Evolutionary conservation across 1,284 basidiomycete species (phyloP).

Genomic region (Cutaneotrichosporon sp.): DNA sequence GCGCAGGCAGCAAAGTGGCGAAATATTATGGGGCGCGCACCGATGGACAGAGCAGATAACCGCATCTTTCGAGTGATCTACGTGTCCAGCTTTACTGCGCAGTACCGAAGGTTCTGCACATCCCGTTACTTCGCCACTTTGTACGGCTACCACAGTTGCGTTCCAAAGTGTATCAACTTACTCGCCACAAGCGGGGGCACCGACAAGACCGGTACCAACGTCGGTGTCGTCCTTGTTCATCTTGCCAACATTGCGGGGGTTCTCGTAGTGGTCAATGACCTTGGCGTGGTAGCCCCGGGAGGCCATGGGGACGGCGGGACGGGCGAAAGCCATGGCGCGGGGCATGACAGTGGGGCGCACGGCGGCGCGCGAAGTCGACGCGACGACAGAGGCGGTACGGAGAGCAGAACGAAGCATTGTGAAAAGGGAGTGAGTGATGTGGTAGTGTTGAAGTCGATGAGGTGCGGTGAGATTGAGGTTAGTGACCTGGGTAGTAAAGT

Average conservation of each 20-base stretch:
- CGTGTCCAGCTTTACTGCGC: too few species aligned
- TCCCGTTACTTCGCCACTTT: too few species aligned
- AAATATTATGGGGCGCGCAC: too few species aligned
- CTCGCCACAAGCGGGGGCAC: conserved; percentile 58
- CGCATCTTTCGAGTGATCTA: too few species aligned
- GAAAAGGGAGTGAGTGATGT: background rate
- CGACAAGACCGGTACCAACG: conserved; percentile 93
- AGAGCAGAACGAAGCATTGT: conserved; percentile 30
- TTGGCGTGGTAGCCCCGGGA: conserved; percentile 79
- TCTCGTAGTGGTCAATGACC: conserved; percentile 93
- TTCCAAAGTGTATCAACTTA: too few species aligned
- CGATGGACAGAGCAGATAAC: too few species aligned
- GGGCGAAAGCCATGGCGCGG: conserved; percentile 5
- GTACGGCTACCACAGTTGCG: too few species aligned
- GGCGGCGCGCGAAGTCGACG: conserved; percentile 26
- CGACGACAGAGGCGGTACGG: conserved; percentile 24
- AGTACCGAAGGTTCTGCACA: too few species aligned
- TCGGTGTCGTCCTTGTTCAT: conserved; percentile 29
- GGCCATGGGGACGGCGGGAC: conserved; percentile 15
- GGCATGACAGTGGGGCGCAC: conserved; percentile 19
- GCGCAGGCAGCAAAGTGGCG: too few species aligned
- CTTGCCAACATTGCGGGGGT: conserved; percentile 78
- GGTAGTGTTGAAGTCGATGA: background rate
- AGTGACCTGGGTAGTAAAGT: conserved; percentile 1
- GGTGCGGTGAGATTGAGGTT: background rate